Percentiles rank a stretch among this genome's conserved stretches.
Conservation (phyloP, 768 basidiomycete species). For the Leccinum pellstonianum region DNA sequence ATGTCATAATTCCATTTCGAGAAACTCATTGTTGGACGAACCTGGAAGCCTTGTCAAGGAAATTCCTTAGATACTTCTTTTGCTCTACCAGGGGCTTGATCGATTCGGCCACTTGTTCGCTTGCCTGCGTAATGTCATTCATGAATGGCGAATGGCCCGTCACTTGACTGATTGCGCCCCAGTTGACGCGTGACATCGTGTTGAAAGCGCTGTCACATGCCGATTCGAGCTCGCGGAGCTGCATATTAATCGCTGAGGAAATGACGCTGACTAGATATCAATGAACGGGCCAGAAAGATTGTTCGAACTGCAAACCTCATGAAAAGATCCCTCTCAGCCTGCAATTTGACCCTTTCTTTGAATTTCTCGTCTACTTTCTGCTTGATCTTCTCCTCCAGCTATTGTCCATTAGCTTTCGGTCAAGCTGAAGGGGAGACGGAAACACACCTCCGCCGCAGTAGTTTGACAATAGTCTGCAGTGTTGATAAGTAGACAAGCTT, state of each 20-base stretch:
- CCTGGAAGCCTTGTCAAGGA: slow-evolving; percentile 93
- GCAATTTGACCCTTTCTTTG: slow-evolving; percentile 78
- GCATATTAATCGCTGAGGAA: slow-evolving; percentile 75
- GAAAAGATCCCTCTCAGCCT: slow-evolving; percentile 86
- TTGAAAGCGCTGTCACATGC: slow-evolving; percentile 76
- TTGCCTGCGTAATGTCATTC: slow-evolving; percentile 67
- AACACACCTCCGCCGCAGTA: slow-evolving; percentile 78
- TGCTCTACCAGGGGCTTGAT: slow-evolving; percentile 85
- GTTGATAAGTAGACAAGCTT: slow-evolving; percentile 88
- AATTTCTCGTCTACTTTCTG: slow-evolving; percentile 76
- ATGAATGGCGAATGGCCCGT: slow-evolving; percentile 84
- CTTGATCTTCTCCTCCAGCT: slow-evolving; percentile 92
- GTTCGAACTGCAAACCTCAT: slow-evolving; percentile 56
- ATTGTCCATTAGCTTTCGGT: slow-evolving; percentile 5
- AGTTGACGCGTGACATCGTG: slow-evolving; percentile 74
- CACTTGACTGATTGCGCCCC: slow-evolving; percentile 80
- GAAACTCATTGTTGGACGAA: slow-evolving; percentile 33
- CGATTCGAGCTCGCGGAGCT: slow-evolving; percentile 83
- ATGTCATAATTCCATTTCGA: neutral
- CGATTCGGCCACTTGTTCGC: slow-evolving; percentile 73
- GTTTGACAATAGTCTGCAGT: slow-evolving; percentile 97
- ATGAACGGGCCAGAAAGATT: neutral
- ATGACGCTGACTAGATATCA: slow-evolving; percentile 56
- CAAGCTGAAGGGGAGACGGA: neutral
- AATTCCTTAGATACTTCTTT: slow-evolving; percentile 91